phyloP scores from a whole-genome alignment of 2,329 filamentous ascomycete species.

The Apiospora arundinis region DNA sequence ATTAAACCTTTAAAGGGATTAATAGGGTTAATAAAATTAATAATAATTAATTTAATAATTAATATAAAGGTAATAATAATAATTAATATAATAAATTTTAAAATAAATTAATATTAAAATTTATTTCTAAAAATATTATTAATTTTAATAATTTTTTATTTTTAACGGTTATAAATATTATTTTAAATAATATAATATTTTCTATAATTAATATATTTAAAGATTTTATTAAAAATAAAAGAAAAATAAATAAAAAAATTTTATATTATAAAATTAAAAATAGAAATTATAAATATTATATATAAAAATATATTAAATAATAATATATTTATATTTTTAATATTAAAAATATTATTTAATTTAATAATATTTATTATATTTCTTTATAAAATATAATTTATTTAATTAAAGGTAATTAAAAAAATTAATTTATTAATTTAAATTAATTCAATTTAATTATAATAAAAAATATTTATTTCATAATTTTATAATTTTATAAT shows the following conservation, averaged over 20 bases:
- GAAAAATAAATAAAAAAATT: not conserved
- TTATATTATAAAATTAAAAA: not conserved
- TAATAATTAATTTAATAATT: too few relatives aligned
- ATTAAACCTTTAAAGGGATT: too few relatives aligned
- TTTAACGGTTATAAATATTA: not conserved
- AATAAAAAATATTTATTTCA: not conserved
- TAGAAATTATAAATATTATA: not conserved
- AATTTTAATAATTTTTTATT: not conserved
- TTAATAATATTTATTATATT: not conserved
- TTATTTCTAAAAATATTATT: not conserved
- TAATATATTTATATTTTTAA: slow-evolving; percentile 21
- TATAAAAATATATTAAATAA: not conserved
- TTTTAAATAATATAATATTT: not conserved
- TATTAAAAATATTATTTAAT: not conserved
- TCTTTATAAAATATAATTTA: not conserved
- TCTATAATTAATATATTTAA: not conserved
- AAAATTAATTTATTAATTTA: too few relatives aligned
- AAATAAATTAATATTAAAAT: too few relatives aligned
- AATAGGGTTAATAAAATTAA: too few relatives aligned
- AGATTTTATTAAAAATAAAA: too few relatives aligned
- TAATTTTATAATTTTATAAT: too few relatives aligned
- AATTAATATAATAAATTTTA: not conserved
- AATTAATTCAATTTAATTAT: not conserved
- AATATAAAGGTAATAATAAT: too few relatives aligned
- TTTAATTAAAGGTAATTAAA: not conserved